Percentiles rank a stretch among this genome's conserved stretches.
phyloP scores from a whole-genome alignment of 345 rosid species.

The Dovyalis caffra region DNA sequence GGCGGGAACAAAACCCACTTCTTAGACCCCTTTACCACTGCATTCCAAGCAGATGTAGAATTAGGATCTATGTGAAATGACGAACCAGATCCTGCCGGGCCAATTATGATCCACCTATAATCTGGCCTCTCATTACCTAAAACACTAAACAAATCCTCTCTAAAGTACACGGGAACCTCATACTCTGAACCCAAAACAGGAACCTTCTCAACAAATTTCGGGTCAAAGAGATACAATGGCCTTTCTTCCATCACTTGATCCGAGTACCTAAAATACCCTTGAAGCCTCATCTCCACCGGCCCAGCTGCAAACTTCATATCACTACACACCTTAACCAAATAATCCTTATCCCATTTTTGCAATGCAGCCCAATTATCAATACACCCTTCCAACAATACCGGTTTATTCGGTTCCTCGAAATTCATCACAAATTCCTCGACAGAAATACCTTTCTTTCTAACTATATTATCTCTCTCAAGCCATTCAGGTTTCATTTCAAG shows the following conservation, averaged over 20 bases:
- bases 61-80: conserved; percentile 98
- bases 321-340: conserved; percentile 49
- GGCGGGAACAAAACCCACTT: conserved; percentile 98
- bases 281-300: conserved; percentile 80
- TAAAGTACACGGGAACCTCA: conserved; percentile 75
- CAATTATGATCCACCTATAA: conserved; percentile 90
- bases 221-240: conserved; percentile 91
- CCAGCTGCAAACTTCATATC: conserved; percentile 72
- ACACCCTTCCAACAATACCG: conserved; percentile 88
- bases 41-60: conserved; percentile 99
- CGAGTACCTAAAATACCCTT: conserved; percentile 69
- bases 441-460: conserved; percentile 63
- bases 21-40: conserved; percentile 86
- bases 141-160: conserved; percentile 84
- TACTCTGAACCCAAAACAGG: conserved; percentile 63
- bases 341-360: conserved; percentile 70
- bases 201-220: conserved; percentile 79
- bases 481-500: conserved; percentile 94
- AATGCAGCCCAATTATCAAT: conserved; percentile 71
- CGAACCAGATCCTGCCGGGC: conserved; percentile 94
- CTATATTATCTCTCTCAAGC: conserved; percentile 82
- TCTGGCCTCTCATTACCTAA: conserved; percentile 84
- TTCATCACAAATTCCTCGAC: conserved; percentile 64
- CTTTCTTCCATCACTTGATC: conserved; percentile 84
- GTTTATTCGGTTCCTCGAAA: conserved; percentile 85